Base-by-base conservation (phyloP, 495 filamentous ascomycete species). In the Polyplosphaeria fusca region DNA sequence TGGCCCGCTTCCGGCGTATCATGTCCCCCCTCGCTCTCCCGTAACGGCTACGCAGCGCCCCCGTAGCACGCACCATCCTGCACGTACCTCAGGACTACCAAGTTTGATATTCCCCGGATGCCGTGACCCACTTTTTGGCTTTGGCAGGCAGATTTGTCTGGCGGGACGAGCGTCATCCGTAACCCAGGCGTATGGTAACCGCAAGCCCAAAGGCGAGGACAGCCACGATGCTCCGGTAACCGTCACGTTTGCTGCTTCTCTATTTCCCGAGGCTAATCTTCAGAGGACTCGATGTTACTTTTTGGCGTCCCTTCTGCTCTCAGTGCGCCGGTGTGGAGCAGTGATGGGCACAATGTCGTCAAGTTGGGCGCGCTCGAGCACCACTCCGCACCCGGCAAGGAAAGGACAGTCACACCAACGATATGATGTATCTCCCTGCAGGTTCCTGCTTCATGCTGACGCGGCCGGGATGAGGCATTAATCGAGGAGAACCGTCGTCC, bases 361-460 rank as follows among this genome's bases (percentile, higher is more conserved):
- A n/a, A n/a, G n/a, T n/a, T n/a, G n/a, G n/a, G n/a, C n/a, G n/a
- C n/a, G n/a, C n/a, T n/a, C n/a, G n/a, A n/a, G n/a, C n/a, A n/a
- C n/a, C n/a, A n/a, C n/a, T n/a, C n/a, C n/a, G n/a, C n/a, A n/a
- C n/a, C n/a, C n/a, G n/a, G n/a, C n/a, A n/a, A n/a, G n/a, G n/a
- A n/a, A n/a, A n/a, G n/a, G n/a, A n/a, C n/a, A n/a, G n/a, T n/a
- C n/a, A n/a, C n/a, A n/a, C n/a, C n/a, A n/a, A n/a, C n/a, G n/a
- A n/a, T n/a, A n/a, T n/a, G n/a, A n/a, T n/a, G n/a, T n/a, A n/a
- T n/a, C n/a, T n/a, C 44, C 25, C 55, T 50, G 55, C 55, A 58
- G 11, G 55, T 51, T 52, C 55, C 55, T 52, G 28, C 55, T 49
- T 50, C 1, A 37, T 28, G 56, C 56, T 60, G 41, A 60, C 56